Evolutionary conservation across 192 early-diverging fungal species (phyloP).

Genomic region (Entomortierella parvispora): DNA sequence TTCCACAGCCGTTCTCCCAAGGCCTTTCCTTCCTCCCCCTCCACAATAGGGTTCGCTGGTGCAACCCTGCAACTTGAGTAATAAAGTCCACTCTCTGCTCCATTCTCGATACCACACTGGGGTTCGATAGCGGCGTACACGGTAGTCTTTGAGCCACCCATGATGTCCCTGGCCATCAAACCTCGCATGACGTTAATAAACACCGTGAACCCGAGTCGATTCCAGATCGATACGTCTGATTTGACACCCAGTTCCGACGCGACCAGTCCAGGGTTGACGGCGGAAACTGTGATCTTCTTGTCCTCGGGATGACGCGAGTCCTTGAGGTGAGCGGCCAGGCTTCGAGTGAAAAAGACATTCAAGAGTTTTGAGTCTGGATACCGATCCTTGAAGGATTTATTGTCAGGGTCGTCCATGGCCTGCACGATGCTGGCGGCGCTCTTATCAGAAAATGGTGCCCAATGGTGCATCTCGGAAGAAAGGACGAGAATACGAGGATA

Average conservation of each 20-base stretch:
- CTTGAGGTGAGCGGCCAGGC: conserved; percentile 12
- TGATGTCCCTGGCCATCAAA: neutral
- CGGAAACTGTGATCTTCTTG: conserved; percentile 20
- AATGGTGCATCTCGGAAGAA: conserved; percentile 37
- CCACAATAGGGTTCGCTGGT: neutral
- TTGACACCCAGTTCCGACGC: neutral
- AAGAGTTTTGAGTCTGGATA: conserved; percentile 26
- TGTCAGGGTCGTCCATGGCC: conserved; percentile 15
- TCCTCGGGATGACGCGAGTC: conserved; percentile 17
- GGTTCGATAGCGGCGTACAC: conserved; percentile 11
- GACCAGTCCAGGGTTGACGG: conserved; percentile 24
- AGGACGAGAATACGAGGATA: conserved; percentile 29
- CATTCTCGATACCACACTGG: conserved; percentile 14
- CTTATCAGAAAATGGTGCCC: conserved; percentile 5
- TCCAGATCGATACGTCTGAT: neutral
- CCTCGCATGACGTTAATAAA: neutral
- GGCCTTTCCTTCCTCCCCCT: conserved; percentile 6
- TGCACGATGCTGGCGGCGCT: conserved; percentile 16
- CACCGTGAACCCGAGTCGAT: neutral
- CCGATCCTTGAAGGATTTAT: neutral
- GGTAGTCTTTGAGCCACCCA: conserved; percentile 10
- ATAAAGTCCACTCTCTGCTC: conserved; percentile 8
- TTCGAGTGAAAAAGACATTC: conserved; percentile 30
- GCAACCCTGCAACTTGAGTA: conserved; percentile 3
- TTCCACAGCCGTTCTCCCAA: conserved; percentile 14